Percentiles rank a stretch among this genome's conserved stretches.
Evolutionary conservation across 768 basidiomycete genomes (phyloP).

Genomic region (Rhodotorula taiwanensis): DNA sequence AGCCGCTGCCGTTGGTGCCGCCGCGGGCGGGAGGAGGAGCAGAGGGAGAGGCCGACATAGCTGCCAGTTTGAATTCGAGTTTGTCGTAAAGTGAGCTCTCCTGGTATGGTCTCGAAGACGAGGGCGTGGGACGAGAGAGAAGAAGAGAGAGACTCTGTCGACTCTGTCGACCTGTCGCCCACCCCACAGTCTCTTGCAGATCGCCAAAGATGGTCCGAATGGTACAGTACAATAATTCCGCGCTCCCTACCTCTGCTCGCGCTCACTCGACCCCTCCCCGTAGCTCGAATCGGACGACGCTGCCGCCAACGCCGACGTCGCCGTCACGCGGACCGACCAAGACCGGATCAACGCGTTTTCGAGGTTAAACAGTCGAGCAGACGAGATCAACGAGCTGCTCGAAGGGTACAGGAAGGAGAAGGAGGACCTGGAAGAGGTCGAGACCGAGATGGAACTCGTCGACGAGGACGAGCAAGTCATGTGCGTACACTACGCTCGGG

Average conservation of each 20-base stretch:
- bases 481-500: too few species aligned
- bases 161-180: too few species aligned
- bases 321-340: slow-evolving; percentile 43
- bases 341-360: slow-evolving; percentile 47
- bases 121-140: too few species aligned
- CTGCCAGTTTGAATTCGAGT: too few species aligned
- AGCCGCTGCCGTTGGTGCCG: not conserved
- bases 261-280: not conserved
- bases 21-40: not conserved
- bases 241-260: not conserved
- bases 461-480: slow-evolving; percentile 45
- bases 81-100: too few species aligned
- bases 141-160: too few species aligned
- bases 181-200: too few species aligned
- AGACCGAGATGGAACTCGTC: slow-evolving; percentile 46
- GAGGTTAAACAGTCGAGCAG: slow-evolving; percentile 45
- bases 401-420: slow-evolving; percentile 43
- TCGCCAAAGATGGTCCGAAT: too few species aligned
- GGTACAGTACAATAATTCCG: not conserved
- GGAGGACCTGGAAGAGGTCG: slow-evolving; percentile 47
- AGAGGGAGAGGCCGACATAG: too few species aligned
- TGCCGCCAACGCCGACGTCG: not conserved
- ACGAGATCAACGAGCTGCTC: slow-evolving; percentile 45
- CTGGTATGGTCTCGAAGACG: too few species aligned
- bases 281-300: slow-evolving; percentile 14